These are phyloP conservation scores for Lodderomyces beijingensis DNA, from an alignment of 1,139 yeast species.

Conservation along the genomic window DNA sequence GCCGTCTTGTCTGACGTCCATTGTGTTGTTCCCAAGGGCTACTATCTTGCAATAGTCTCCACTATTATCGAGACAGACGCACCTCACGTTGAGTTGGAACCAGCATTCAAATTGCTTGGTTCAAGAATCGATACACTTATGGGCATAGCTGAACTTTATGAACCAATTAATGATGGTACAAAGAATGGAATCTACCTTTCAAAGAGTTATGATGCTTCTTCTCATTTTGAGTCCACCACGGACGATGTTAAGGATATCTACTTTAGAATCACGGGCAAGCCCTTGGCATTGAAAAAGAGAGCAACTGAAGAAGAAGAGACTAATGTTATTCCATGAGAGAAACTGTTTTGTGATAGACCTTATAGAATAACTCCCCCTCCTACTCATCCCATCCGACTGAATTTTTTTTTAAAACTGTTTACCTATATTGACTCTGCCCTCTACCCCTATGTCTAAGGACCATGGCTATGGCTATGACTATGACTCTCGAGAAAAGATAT, in stretches of 20 bases:
- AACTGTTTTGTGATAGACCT: not conserved
- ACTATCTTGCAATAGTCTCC: constrained; percentile 88
- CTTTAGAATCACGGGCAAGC: constrained; percentile 88
- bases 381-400: no score
- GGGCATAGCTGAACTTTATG: constrained; percentile 92
- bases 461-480: not conserved
- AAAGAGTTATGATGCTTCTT: constrained; percentile 87
- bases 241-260: constrained; percentile 95
- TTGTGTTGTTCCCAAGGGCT: constrained; percentile 86
- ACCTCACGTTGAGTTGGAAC: constrained; percentile 89
- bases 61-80: constrained; percentile 92
- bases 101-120: constrained; percentile 91
- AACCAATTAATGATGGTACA: constrained; percentile 81
- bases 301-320: constrained; percentile 54
- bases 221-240: constrained; percentile 94
- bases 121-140: constrained; percentile 77
- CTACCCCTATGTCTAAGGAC: no score
- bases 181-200: constrained; percentile 77
- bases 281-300: constrained; percentile 79
- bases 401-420: no score
- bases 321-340: constrained; percentile 3
- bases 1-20: constrained; percentile 89
- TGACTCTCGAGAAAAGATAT: constrained; percentile 10
- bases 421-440: no score
- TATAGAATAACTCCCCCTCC: no score